Evolutionary conservation across 1,139 yeast genomes (phyloP).

Genomic region (Zygosaccharomyces pseudobailii): DNA sequence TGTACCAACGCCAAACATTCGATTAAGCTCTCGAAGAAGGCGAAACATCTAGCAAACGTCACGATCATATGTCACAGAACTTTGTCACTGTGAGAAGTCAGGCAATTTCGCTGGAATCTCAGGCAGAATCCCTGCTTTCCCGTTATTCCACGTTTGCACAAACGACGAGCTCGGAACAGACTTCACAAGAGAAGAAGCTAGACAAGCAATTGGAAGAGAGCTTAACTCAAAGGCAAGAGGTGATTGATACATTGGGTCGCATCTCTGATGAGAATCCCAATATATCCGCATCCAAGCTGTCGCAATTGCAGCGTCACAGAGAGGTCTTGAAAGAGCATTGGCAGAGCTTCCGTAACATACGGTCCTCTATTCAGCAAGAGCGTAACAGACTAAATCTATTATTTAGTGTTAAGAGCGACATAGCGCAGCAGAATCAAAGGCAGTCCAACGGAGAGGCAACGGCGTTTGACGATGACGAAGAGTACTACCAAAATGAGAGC

Average conservation of each 20-base stretch:
- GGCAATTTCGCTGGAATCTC: constrained; percentile 52
- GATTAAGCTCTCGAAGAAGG: not conserved
- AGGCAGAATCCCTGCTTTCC: constrained; percentile 47
- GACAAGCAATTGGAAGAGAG: constrained; percentile 42
- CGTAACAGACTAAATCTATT: constrained; percentile 71
- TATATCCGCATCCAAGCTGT: constrained; percentile 68
- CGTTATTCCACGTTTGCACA: constrained; percentile 52
- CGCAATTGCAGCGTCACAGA: constrained; percentile 78
- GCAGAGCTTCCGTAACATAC: constrained; percentile 56
- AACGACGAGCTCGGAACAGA: constrained; percentile 44
- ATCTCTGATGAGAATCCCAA: constrained; percentile 54
- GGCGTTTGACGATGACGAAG: constrained; percentile 42
- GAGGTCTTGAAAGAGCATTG: constrained; percentile 72
- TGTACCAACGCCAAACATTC: not conserved
- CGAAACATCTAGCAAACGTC: not conserved
- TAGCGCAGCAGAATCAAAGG: constrained; percentile 36
- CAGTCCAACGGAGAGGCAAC: constrained; percentile 28
- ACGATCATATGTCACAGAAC: constrained; percentile 25
- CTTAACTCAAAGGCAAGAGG: constrained; percentile 40
- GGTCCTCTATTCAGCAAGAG: constrained; percentile 60
- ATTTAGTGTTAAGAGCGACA: constrained; percentile 72
- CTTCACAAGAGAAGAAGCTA: constrained; percentile 44
- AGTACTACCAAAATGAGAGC: constrained; percentile 74
- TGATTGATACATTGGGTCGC: constrained; percentile 37
- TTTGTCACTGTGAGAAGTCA: constrained; percentile 52